These are phyloP conservation scores for Eucalyptus viminalis DNA, from an alignment of 345 rosid species.

Conservation along the genomic window DNA sequence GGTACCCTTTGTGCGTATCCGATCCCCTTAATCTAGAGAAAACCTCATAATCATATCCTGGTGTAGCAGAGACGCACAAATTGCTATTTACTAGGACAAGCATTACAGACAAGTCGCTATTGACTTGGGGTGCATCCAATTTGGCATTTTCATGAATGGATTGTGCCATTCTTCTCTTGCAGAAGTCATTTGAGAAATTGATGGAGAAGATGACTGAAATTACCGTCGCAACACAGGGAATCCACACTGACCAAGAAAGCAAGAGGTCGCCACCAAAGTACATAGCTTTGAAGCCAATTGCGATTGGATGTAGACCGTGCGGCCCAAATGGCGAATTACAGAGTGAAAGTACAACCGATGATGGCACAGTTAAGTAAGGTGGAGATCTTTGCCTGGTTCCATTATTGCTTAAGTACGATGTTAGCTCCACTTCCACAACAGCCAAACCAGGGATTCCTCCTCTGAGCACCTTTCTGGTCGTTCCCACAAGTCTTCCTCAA, in stretches of 20 bases:
- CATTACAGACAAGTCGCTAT: not conserved
- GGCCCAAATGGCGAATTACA: not conserved
- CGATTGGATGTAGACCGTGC: fast-evolving
- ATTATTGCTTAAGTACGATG: not conserved
- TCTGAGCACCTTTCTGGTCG: not conserved
- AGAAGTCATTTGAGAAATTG: not conserved
- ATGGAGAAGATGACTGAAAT: not conserved
- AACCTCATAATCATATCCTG: not conserved
- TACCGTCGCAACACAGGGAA: not conserved
- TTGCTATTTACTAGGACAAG: not conserved
- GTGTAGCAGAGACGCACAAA: not conserved
- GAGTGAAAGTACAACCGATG: not conserved
- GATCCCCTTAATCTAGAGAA: not conserved
- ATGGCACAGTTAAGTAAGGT: not conserved
- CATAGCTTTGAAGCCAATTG: not conserved
- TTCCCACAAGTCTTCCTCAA: not conserved
- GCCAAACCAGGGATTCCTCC: not conserved
- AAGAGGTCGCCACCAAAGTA: not conserved
- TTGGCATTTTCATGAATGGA: not conserved
- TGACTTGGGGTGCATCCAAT: not conserved
- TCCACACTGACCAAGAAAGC: not conserved
- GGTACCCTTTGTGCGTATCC: not conserved
- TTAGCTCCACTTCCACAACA: not conserved
- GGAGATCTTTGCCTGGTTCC: not conserved
- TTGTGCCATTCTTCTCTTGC: not conserved